phyloP scores from a whole-genome alignment of 352 stramenopile genomes.

The Globisporangium splendens region DNA sequence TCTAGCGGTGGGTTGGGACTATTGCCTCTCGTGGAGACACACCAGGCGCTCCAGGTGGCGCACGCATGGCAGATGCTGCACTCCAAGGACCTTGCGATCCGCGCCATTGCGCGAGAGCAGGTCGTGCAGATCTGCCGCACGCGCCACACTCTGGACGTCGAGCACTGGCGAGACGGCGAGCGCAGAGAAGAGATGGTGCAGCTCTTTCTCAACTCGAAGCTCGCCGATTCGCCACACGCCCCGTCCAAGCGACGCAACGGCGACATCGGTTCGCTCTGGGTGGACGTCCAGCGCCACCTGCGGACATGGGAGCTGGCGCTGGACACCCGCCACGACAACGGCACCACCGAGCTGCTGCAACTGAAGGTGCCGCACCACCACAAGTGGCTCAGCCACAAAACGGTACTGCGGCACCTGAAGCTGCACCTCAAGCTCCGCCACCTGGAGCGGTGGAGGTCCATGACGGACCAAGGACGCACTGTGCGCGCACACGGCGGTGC shows the following conservation, averaged over 20 bases:
- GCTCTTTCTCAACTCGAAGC: too few relatives aligned
- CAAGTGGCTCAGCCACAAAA: neutral
- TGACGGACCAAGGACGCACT: neutral
- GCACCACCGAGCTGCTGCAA: neutral
- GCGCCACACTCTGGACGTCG: conserved; percentile 1
- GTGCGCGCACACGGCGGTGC: neutral
- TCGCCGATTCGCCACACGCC: too few relatives aligned
- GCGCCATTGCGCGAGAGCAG: conserved; percentile 1
- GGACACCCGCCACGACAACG: neutral
- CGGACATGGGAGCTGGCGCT: neutral
- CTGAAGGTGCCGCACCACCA: neutral
- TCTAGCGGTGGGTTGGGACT: too few relatives aligned
- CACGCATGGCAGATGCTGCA: conserved; percentile 21
- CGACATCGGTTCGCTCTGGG: neutral
- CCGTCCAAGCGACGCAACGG: too few relatives aligned
- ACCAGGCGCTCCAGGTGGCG: conserved; percentile 10
- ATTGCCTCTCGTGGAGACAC: conserved; percentile 1
- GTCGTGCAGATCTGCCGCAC: conserved; percentile 4
- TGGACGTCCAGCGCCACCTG: neutral
- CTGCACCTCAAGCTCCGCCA: too few relatives aligned
- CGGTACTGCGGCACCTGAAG: neutral
- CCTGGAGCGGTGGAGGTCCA: neutral
- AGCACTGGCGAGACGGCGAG: conserved; percentile 12
- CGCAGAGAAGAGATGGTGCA: too few relatives aligned
- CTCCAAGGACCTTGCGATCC: conserved; percentile 2